Conservation (phyloP, 139 green algal species). For the Parachlorella kessleri region DNA sequence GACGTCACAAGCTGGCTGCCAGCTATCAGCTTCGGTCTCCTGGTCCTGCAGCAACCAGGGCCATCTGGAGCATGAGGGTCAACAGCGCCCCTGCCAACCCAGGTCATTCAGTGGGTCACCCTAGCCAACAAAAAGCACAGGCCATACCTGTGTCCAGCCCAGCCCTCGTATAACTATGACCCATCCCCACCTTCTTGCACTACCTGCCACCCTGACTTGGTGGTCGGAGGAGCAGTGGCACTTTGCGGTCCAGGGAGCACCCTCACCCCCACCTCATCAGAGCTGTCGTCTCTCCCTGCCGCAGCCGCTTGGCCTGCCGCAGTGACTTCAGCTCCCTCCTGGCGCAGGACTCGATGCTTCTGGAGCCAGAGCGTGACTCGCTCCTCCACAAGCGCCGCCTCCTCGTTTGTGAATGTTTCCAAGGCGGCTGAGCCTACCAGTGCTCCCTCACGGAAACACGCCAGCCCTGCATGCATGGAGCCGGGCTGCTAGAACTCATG, state of each 20-base stretch:
- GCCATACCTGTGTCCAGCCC: no score
- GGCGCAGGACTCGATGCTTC: not conserved
- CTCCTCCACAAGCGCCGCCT: slow-evolving; percentile 16
- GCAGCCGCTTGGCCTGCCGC: not conserved
- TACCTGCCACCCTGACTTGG: no score
- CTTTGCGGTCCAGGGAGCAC: no score
- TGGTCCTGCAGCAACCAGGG: no score
- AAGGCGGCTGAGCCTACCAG: slow-evolving; percentile 4
- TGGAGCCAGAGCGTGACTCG: slow-evolving; percentile 22
- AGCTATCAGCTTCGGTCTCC: slow-evolving; percentile 15
- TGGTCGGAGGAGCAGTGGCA: no score
- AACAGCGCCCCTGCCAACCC: no score
- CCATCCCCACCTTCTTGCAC: no score
- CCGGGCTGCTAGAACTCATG: no score
- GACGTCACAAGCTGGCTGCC: slow-evolving; percentile 31
- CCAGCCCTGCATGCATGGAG: slow-evolving; percentile 23
- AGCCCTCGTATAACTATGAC: no score
- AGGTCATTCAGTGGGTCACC: no score
- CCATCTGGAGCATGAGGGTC: no score
- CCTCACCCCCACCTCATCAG: not conserved
- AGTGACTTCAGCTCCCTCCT: not conserved
- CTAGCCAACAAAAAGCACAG: no score
- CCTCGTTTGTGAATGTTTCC: slow-evolving; percentile 9
- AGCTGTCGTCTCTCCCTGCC: not conserved
- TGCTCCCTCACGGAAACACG: slow-evolving; percentile 8